Evolutionary conservation across 257 asterid genomes (phyloP).

Genomic region (Nicotiana knightiana): DNA sequence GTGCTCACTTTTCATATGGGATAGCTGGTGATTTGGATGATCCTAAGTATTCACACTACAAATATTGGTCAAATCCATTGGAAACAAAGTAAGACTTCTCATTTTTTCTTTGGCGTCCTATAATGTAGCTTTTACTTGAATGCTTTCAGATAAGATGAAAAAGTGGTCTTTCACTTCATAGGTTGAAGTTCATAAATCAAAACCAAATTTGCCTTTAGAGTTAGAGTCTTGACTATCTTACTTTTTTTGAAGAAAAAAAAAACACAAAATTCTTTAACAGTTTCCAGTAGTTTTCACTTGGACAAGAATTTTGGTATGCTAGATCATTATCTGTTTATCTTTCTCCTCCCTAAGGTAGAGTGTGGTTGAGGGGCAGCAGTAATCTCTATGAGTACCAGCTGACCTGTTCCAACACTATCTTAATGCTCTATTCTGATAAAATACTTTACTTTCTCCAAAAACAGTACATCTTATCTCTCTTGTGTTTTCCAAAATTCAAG

Average conservation of each 20-base stretch:
- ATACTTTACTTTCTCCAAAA: neutral
- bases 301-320: neutral
- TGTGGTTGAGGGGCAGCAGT: neutral
- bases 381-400: neutral
- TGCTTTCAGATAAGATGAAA: neutral
- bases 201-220: neutral
- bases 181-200: neutral
- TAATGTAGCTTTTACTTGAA: neutral
- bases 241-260: neutral
- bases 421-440: neutral
- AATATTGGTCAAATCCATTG: slow-evolving; percentile 90
- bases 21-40: slow-evolving; percentile 84
- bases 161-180: neutral
- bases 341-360: neutral
- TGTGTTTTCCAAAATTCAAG: neutral
- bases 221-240: neutral
- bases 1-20: slow-evolving; percentile 76
- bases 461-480: neutral
- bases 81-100: slow-evolving; percentile 62
- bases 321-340: no score
- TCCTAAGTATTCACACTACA: slow-evolving; percentile 69
- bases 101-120: neutral
- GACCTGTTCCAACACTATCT: neutral
- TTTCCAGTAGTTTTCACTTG: neutral
- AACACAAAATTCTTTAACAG: neutral